phyloP scores from a whole-genome alignment of 176 grass and related monocot genomes.

The Eleusine coracana region DNA sequence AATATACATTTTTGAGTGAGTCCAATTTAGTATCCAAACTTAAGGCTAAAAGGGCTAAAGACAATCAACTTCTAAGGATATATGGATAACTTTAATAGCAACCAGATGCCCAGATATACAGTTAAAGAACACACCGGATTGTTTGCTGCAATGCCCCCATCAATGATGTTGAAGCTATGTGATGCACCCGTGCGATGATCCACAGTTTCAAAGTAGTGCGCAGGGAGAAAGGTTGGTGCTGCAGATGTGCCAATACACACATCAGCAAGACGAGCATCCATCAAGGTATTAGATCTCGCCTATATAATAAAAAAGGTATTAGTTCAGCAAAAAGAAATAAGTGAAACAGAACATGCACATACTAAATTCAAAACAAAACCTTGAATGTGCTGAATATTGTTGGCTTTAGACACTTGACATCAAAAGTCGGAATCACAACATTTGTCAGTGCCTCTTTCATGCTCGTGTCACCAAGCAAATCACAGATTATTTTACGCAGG shows the following conservation, averaged over 20 bases:
- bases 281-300: constrained; percentile 40
- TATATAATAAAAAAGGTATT: background rate
- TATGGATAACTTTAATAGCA: background rate
- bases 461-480: constrained; percentile 27
- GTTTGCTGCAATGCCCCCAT: constrained; percentile 59
- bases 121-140: constrained; percentile 41
- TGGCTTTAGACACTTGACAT: constrained; percentile 49
- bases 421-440: constrained; percentile 60
- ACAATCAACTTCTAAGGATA: background rate
- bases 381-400: constrained; percentile 58
- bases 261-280: constrained; percentile 52
- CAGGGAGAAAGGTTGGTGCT: constrained; percentile 53
- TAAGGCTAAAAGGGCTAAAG: background rate
- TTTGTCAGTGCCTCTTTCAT: constrained; percentile 52
- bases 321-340: background rate
- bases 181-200: constrained; percentile 34
- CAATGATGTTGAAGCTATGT: constrained; percentile 47
- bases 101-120: no score
- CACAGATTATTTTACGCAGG: constrained; percentile 42
- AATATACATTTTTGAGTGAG: constrained; percentile 4
- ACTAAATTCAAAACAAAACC: constrained; percentile 21
- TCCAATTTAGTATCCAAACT: constrained; percentile 3
- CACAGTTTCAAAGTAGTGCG: constrained; percentile 48
- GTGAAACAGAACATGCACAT: background rate
- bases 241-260: constrained; percentile 58